Evolutionary conservation across 768 basidiomycete genomes (phyloP), one percentile per base, ranked within the genome.

Genomic region (Suillus placidus): DNA sequence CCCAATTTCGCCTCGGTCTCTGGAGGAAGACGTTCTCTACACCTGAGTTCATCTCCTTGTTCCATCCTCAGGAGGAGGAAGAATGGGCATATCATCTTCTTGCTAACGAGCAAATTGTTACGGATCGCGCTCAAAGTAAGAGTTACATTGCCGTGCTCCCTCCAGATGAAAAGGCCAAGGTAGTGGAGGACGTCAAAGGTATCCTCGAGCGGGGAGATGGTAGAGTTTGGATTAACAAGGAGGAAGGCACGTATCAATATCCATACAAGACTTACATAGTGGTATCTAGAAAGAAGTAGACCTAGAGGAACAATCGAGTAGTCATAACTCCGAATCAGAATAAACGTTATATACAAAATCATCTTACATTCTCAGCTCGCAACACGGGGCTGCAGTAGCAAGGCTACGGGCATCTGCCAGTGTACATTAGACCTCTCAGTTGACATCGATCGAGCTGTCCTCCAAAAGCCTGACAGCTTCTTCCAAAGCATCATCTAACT

Each of bases 81-180:
- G 71, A 77, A 35, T 91, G 87, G 83, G 64, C 71, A 1, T 88
- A 89, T 70, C 70, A 76, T 7, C 74, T 91, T 13, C 79, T 80
- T 8, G 82, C 85, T 0, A 88, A 85, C 2, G 78, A 83, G 38
- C 80, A 91, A 13, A 80, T 80, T 23, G 87, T 84, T 8, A 77
- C 92, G 43, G 81, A 93, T 62, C 81, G 95, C 60, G 88, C 88
- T 2, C 81, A 82, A 65, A 94, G 88, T 78, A 97, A 97, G 80
- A 95, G 93, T 69, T 97, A 95, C 76, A 87, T 95, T 52, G 83
- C 90, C 0, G 76, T 89, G 26, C 80, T 90, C 42, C 78, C 83
- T 3, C 84, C 83, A 2, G 83, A 83, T n/a, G 84, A 87, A 70
- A 90, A 85, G 76, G 75, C 75, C 14, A 78, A 82, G 49, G 82